A percentile compares a stretch with the other conserved stretches of the same genome.
Conservation (phyloP, 2,329 filamentous ascomycete genomes). For the Alternaria rosae region DNA sequence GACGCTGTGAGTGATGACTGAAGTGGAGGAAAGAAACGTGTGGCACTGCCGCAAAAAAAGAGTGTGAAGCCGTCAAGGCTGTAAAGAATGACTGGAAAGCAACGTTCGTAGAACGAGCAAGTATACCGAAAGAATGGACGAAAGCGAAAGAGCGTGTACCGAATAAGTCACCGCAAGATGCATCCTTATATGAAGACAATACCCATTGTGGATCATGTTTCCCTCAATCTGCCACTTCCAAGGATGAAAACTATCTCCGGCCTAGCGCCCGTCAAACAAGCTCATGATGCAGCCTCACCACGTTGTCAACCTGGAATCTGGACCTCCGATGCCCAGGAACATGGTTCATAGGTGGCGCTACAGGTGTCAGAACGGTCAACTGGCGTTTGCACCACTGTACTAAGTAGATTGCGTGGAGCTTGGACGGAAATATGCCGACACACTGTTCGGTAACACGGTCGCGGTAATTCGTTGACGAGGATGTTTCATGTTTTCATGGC, state of each 20-base stretch:
- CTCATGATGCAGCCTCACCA: slow-evolving; percentile 17
- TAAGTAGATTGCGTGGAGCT: slow-evolving; percentile 35
- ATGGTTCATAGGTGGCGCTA: slow-evolving; percentile 19
- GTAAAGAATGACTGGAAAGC: slow-evolving; percentile 28
- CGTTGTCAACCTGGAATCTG: slow-evolving; percentile 15
- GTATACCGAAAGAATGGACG: slow-evolving; percentile 19
- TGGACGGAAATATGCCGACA: slow-evolving; percentile 18
- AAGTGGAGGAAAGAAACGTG: slow-evolving; percentile 24
- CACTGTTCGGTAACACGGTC: not conserved
- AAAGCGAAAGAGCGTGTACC: slow-evolving; percentile 19
- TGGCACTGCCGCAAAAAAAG: slow-evolving; percentile 37
- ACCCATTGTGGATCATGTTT: slow-evolving; percentile 21
- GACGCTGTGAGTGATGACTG: slow-evolving; percentile 9
- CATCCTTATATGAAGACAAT: slow-evolving; percentile 23
- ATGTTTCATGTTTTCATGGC: slow-evolving; percentile 19
- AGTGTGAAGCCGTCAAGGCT: slow-evolving; percentile 45
- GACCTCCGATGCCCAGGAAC: slow-evolving; percentile 18
- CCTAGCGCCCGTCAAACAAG: slow-evolving; percentile 15
- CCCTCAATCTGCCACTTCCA: slow-evolving; percentile 29
- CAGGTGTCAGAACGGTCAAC: slow-evolving; percentile 24
- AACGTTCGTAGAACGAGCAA: slow-evolving; percentile 25
- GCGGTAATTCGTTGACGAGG: slow-evolving; percentile 17
- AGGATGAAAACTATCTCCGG: slow-evolving; percentile 13
- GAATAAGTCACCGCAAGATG: not conserved
- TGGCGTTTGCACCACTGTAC: slow-evolving; percentile 24